A percentile compares a stretch with the other conserved stretches of the same genome.
phyloP scores from a whole-genome alignment of 129 eudicot genomes.

The Heracleum sosnowskyi region DNA sequence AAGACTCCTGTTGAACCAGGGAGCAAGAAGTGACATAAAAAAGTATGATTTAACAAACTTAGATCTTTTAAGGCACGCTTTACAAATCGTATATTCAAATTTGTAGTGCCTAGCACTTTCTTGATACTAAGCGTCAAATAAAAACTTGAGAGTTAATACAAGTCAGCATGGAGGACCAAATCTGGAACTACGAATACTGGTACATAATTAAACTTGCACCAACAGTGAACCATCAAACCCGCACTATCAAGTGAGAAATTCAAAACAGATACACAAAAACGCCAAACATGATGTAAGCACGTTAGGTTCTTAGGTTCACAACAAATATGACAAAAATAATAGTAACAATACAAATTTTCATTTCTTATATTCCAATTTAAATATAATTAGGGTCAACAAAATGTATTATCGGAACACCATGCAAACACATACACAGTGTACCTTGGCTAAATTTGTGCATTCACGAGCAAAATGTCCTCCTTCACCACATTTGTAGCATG shows the following conservation, averaged over 20 bases:
- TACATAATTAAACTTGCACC: neutral
- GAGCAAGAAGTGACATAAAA: neutral
- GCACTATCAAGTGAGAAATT: neutral
- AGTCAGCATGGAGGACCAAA: neutral
- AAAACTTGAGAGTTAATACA: neutral
- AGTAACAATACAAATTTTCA: neutral
- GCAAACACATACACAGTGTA: neutral
- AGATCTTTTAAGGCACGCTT: neutral
- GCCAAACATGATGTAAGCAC: neutral
- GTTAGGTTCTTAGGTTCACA: neutral
- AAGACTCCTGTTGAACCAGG: neutral
- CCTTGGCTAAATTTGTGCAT: neutral
- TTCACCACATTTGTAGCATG: conserved; percentile 6
- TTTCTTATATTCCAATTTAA: neutral
- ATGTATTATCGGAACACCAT: neutral
- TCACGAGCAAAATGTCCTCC: conserved; percentile 7
- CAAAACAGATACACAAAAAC: neutral
- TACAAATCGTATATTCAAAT: too few species aligned
- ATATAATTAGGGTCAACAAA: neutral
- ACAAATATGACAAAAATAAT: neutral
- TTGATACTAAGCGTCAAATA: neutral
- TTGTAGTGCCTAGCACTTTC: neutral
- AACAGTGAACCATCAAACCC: neutral
- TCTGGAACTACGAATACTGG: neutral
- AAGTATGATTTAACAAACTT: neutral